Evolutionary conservation across 164 flowering plant genomes (phyloP), one percentile per base, ranked within the genome.

Genomic region (Liquidambar formosana): DNA sequence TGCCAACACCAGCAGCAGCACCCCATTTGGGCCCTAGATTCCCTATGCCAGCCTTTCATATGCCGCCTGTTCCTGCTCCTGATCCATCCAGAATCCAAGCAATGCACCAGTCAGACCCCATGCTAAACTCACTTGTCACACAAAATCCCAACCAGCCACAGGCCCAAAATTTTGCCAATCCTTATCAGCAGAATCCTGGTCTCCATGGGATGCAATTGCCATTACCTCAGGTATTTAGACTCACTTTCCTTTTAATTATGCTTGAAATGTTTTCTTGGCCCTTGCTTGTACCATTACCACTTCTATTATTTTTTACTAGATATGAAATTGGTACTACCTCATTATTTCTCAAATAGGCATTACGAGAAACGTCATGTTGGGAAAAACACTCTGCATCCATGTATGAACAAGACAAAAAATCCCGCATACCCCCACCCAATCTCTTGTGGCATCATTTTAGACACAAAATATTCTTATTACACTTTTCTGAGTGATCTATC

Each of bases 161-260:
- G 48, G 4, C 67, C 4, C 83, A 86, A 19, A 83, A 77, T 69
- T 77, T 84, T 61, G 52, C 67, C 15, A 86, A 89, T 78, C 84
- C 89, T 45, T 88, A 87, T 77, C 94, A 85, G 57, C 92, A 83
- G 59, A 86, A 77, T 73, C 58, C 86, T 45, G 77, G 83, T 65
- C 73, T 83, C 49, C 90, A 85, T 19, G 87, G 78, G 67, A 77
- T 83, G 84, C 93, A 78, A 66, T 18, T 80, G 48, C 79, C 79
- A 26, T 58, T 54, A 41, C 77, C 75, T 57, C 92, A 86, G 89
- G 93, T 82, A 73, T 49, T 68, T 33, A 0, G 14, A 52, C 19
- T 12, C 28, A 19, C 33, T 70, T 58, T 26, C 3, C 12, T 23
- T 19, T 43, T 8, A 6, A 63, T 3, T 16, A 22, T 15, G 13